phyloP scores from a whole-genome alignment of 345 rosid species.

The Ricinus communis region DNA sequence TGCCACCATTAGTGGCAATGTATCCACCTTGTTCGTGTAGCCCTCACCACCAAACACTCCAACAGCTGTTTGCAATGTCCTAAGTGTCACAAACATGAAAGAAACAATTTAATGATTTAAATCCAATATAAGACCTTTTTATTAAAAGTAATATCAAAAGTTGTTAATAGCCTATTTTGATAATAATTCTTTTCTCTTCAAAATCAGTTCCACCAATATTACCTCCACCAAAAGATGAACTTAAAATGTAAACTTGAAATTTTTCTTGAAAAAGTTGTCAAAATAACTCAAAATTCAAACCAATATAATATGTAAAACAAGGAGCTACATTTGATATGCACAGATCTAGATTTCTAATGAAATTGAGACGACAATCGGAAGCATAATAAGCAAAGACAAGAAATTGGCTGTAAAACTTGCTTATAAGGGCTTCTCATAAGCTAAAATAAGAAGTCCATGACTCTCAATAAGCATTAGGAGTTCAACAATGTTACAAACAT shows the following conservation, averaged over 20 bases:
- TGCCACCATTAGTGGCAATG: slow-evolving; percentile 83
- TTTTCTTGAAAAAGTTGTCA: not conserved
- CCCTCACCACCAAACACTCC: slow-evolving; percentile 94
- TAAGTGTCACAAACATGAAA: slow-evolving; percentile 31
- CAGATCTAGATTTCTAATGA: not conserved
- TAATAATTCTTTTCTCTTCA: not conserved
- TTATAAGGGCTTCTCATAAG: too few relatives aligned
- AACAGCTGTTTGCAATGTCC: slow-evolving; percentile 96
- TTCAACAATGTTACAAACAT: not conserved
- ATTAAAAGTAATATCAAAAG: not conserved
- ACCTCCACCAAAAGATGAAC: not conserved
- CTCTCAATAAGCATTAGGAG: too few relatives aligned
- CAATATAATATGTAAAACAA: not conserved
- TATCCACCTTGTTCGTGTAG: slow-evolving; percentile 57
- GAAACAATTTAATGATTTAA: not conserved
- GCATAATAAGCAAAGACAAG: not conserved
- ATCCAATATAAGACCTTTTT: not conserved
- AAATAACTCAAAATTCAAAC: too few relatives aligned
- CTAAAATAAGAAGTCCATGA: too few relatives aligned
- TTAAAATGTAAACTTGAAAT: not conserved
- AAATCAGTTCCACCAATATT: not conserved
- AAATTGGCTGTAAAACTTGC: not conserved
- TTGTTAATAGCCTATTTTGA: not conserved
- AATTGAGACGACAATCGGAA: not conserved
- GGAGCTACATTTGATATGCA: not conserved